Evolutionary conservation across 768 basidiomycete genomes (phyloP).

Genomic region (Kondoa subrosea): DNA sequence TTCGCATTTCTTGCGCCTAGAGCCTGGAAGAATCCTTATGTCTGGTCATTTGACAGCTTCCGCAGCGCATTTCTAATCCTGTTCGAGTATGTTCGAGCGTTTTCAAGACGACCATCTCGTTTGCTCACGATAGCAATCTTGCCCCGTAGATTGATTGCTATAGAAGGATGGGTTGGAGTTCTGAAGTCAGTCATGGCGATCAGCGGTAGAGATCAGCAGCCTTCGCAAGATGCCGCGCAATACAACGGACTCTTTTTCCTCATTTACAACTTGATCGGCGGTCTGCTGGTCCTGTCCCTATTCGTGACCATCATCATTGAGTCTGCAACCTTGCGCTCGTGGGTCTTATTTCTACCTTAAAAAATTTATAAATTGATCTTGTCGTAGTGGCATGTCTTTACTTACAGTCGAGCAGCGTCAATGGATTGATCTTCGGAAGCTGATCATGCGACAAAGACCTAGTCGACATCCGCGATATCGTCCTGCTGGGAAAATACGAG

Average conservation of each 20-base stretch:
- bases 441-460: conserved; percentile 69
- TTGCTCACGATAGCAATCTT: no score
- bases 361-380: no score
- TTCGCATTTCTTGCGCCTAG: conserved; percentile 53
- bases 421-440: conserved; percentile 83
- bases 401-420: conserved; percentile 72
- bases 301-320: conserved; percentile 59
- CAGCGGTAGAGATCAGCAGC: conserved; percentile 51
- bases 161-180: conserved; percentile 95
- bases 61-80: conserved; percentile 66
- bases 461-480: conserved; percentile 56
- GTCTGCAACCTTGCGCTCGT: conserved; percentile 75
- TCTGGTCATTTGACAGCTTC: conserved; percentile 81
- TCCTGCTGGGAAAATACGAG: conserved; percentile 42
- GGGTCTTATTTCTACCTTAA: no score
- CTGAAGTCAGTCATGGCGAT: conserved; percentile 62
- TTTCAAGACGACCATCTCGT: no score
- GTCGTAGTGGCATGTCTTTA: conserved; percentile 66
- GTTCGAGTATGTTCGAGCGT: no score
- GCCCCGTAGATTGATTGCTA: conserved; percentile 79
- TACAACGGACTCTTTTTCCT: conserved; percentile 81
- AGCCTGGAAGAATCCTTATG: conserved; percentile 76
- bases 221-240: conserved; percentile 52
- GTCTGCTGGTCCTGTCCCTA: conserved; percentile 53
- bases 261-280: conserved; percentile 78